These are phyloP conservation scores for Aspergillus felis DNA, from an alignment of 2,329 filamentous ascomycete genomes.

Conservation along the genomic window DNA sequence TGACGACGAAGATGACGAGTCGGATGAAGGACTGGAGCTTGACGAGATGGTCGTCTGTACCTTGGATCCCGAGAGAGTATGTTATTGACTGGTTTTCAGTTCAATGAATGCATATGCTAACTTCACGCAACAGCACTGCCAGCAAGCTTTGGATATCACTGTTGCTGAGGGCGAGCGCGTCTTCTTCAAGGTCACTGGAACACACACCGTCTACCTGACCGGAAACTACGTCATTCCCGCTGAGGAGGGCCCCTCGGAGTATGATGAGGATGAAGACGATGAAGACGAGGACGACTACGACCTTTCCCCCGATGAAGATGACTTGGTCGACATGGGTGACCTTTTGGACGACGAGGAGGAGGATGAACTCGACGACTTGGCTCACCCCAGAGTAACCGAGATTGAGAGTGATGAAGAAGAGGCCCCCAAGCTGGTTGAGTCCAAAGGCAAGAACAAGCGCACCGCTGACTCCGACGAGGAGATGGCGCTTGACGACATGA, in stretches of 20 bases:
- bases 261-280: slow-evolving; percentile 55
- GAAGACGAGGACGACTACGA: slow-evolving; percentile 74
- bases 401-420: slow-evolving; percentile 73
- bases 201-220: slow-evolving; percentile 85
- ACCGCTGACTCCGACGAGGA: slow-evolving; percentile 63
- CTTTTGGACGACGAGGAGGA: slow-evolving; percentile 51
- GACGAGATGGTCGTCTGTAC: slow-evolving; percentile 96
- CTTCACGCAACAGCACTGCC: slow-evolving; percentile 66
- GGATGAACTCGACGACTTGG: slow-evolving; percentile 74
- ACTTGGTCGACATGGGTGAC: slow-evolving; percentile 58
- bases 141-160: slow-evolving; percentile 91
- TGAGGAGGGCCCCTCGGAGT: slow-evolving; percentile 45
- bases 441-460: slow-evolving; percentile 85
- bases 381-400: slow-evolving; percentile 79
- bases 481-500: slow-evolving; percentile 72
- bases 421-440: slow-evolving; percentile 48
- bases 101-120: slow-evolving; percentile 5
- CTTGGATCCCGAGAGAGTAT: slow-evolving; percentile 85
- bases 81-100: slow-evolving; percentile 21
- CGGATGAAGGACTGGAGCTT: slow-evolving; percentile 59
- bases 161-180: slow-evolving; percentile 84
- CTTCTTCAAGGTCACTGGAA: slow-evolving; percentile 87
- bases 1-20: slow-evolving; percentile 56
- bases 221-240: slow-evolving; percentile 87
- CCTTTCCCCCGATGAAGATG: slow-evolving; percentile 73